Evolutionary conservation across 106 monocot genomes (phyloP).

Genomic region (Chionographis japonica): DNA sequence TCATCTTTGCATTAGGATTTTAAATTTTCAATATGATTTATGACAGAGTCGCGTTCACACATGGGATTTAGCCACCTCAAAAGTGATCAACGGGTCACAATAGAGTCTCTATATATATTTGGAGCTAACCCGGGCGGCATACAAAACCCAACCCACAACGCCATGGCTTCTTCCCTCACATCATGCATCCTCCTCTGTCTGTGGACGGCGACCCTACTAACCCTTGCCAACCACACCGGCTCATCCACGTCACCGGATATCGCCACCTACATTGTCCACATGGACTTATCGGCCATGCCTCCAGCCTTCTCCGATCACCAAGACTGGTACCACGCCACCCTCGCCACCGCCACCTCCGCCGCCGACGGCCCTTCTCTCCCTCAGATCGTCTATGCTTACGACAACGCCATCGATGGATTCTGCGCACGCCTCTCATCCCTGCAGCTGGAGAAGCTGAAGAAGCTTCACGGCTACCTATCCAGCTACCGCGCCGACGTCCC

Average conservation of each 20-base stretch:
- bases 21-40: too few species aligned
- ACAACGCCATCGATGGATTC: conserved; percentile 37
- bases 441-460: conserved; percentile 31
- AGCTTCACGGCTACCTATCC: conserved; percentile 26
- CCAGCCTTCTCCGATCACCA: conserved; percentile 28
- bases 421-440: conserved; percentile 28
- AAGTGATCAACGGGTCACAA: too few species aligned
- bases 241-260: background rate
- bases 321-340: conserved; percentile 36
- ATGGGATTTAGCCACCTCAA: too few species aligned
- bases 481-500: conserved; percentile 18
- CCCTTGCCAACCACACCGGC: background rate
- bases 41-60: too few species aligned
- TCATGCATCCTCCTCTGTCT: too few species aligned
- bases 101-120: too few species aligned
- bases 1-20: too few species aligned
- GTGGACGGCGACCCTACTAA: too few species aligned
- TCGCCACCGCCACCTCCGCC: background rate
- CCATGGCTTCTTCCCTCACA: too few species aligned
- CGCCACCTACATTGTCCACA: conserved; percentile 59
- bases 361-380: background rate
- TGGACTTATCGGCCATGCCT: conserved; percentile 61
- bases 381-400: conserved; percentile 38
- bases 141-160: too few species aligned
- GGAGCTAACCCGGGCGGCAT: too few species aligned